Base-by-base conservation (phyloP, 1,284 basidiomycete species). In the Malassezia obtusa region DNA sequence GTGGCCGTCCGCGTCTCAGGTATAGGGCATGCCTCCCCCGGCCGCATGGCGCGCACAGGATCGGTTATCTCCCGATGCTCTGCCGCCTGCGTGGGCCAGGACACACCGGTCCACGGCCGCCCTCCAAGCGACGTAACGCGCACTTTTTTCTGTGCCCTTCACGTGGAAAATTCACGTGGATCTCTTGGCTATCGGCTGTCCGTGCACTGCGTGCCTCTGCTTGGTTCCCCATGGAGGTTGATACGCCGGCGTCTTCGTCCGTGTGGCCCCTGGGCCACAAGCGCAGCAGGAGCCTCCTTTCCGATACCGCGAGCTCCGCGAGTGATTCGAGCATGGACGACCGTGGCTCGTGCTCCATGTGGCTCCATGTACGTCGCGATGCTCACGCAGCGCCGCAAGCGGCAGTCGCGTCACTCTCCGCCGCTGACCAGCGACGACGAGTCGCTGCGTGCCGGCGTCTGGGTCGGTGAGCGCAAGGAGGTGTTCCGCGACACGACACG, bases 261-360 rank as follows among this genome's bases (percentile, higher is more conserved):
- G 21, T 22, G 5, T 45, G 43, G 25, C 26, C 26, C n/a, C 43
- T 30, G 43, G 21, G 31, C 8, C 44, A 21, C 19, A 45, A 45
- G 24, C 31, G 44, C 5, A 45, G 44, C 26, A 19, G 21, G 26
- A 45, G 44, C n/a, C 6, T 45, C 14, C 4, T 35, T 9, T 45
- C 44, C 5, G 44, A 45, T 19, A 32, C 44, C 5, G 26, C 43
- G 21, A 45, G 44, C 35, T 33, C 19, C n/a, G 14, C 44, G 17
- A 45, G 44, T 19, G 44, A 45, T 17, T n/a, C 44, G n/a, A 31
- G 44, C 35, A 26, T 25, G 11, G 44, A 45, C 10, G 44, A 45
- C 43, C 28, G n/a, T 2, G 8, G 21, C 10, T 22, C 21, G 12
- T n/a, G 10, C 24, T 8, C 24, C 17, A 39, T 11, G 4, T 43